Evolutionary conservation across 305 asterid genomes (phyloP), one percentile per base, ranked within the genome.

Genomic region (Salvia sclarea): DNA sequence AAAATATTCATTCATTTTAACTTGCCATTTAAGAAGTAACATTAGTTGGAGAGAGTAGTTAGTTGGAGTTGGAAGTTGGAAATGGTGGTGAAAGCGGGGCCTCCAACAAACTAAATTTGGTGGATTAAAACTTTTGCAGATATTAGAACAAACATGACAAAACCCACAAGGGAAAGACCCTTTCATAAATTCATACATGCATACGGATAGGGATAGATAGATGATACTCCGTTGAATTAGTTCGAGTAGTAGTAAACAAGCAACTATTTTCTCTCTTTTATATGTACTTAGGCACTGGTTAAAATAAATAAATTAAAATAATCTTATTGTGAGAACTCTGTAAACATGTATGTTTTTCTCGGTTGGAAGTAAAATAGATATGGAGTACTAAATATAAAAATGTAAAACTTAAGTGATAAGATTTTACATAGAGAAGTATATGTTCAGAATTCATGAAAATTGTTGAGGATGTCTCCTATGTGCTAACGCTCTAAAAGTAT

Each of bases 171-270:
- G 13, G 52, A 17, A 41, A 59, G 0, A 30, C 2, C 13, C 45
- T 54, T 30, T 43, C 49, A 52, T 33, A 52, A 17, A 18, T 45
- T 28, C 67, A 45, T 24, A 18, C 74, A 60, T 60, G 44, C 61
- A 43, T 35, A 57, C 6, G 63, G 43, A 12, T 28, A 45, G 62
- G 14, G 43, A 28, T 40, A 18, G 43, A 40, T 50, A 14, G 44
- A 6, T 64, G 28, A 24, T 60, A 8, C 9, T 18, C 9, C 6
- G 45, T 33, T 8, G 21, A 76, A 80, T 81, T 85, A 66, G 88
- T 83, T 83, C 81, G 79, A 79, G 85, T 49, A 66, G 88, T 83
- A 76, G 41, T 47, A 69, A 63, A 45, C 68, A 83, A 85, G 91
- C 88, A 85, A 85, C 78, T 28, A 17, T 17, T 4, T 1, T 25